Evolutionary conservation across 2,329 filamentous ascomycete genomes (phyloP).

Genomic region (Alternaria longipes): DNA sequence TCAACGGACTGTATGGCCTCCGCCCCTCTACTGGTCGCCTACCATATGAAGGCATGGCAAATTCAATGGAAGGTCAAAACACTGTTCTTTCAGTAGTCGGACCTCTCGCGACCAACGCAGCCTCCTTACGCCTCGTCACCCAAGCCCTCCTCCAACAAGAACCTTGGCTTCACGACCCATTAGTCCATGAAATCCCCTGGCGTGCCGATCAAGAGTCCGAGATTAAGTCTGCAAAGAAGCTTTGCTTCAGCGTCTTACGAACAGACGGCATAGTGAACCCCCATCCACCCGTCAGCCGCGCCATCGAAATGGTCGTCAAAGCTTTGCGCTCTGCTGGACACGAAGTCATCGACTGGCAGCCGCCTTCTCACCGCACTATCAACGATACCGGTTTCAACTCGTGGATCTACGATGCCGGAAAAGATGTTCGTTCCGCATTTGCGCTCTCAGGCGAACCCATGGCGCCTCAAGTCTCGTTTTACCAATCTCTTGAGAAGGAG

Average conservation of each 20-base stretch:
- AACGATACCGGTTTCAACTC: slow-evolving; percentile 32
- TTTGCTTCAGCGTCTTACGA: slow-evolving; percentile 46
- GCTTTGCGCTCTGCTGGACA: slow-evolving; percentile 40
- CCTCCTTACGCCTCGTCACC: slow-evolving; percentile 64
- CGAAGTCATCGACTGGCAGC: slow-evolving; percentile 39
- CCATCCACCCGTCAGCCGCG: slow-evolving; percentile 48
- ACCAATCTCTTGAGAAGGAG: slow-evolving; percentile 24
- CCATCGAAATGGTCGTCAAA: slow-evolving; percentile 39
- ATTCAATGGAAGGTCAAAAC: slow-evolving; percentile 71
- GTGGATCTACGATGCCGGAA: slow-evolving; percentile 47
- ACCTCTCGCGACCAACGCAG: slow-evolving; percentile 66
- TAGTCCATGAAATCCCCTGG: slow-evolving; percentile 73
- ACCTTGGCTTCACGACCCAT: slow-evolving; percentile 73
- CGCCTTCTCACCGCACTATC: slow-evolving; percentile 36
- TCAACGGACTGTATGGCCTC: slow-evolving; percentile 65
- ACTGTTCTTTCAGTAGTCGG: slow-evolving; percentile 70
- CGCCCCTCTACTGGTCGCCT: slow-evolving; percentile 64
- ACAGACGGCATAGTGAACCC: slow-evolving; percentile 49
- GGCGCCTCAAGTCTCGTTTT: slow-evolving; percentile 37
- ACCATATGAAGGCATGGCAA: slow-evolving; percentile 59
- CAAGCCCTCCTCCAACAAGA: slow-evolving; percentile 65
- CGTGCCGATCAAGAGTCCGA: slow-evolving; percentile 55
- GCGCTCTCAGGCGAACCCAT: slow-evolving; percentile 47
- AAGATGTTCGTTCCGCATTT: slow-evolving; percentile 43
- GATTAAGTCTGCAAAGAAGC: slow-evolving; percentile 27